phyloP scores from a whole-genome alignment of 1,139 yeast species.

The Zygotorulaspora mrakii region DNA sequence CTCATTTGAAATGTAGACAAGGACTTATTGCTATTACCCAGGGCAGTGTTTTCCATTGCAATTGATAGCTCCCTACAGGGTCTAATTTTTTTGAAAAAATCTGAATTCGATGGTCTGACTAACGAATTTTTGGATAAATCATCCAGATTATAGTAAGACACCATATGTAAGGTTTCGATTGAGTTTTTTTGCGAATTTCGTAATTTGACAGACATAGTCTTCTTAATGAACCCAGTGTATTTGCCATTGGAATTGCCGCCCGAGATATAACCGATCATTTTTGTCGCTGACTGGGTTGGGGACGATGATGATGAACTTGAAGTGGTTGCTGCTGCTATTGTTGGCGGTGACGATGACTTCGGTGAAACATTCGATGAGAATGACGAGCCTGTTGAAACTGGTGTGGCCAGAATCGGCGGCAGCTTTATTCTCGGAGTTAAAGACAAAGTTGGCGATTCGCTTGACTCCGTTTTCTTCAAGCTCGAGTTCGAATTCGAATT shows the following conservation, averaged over 20 bases:
- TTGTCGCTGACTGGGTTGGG: conserved; percentile 39
- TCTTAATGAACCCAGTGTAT: conserved; percentile 75
- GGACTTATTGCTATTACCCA: conserved; percentile 40
- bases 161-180: conserved; percentile 62
- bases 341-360: conserved; percentile 34
- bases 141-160: conserved; percentile 71
- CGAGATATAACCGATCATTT: too few species aligned
- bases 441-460: conserved; percentile 14
- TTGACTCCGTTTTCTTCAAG: conserved; percentile 1
- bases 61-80: conserved; percentile 59
- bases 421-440: conserved; percentile 37
- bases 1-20: conserved; percentile 4
- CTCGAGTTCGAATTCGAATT: neutral
- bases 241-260: conserved; percentile 47
- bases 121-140: conserved; percentile 63
- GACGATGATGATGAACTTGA: conserved; percentile 4
- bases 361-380: conserved; percentile 9
- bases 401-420: conserved; percentile 3
- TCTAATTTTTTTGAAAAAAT: conserved; percentile 47
- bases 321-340: too few species aligned
- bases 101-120: conserved; percentile 54
- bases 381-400: conserved; percentile 5
- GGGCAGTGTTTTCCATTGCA: conserved; percentile 56
- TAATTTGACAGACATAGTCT: conserved; percentile 64
- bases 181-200: conserved; percentile 25